Evolutionary conservation across 2,329 filamentous ascomycete species (phyloP).

Genomic region (Talaromyces sp.): DNA sequence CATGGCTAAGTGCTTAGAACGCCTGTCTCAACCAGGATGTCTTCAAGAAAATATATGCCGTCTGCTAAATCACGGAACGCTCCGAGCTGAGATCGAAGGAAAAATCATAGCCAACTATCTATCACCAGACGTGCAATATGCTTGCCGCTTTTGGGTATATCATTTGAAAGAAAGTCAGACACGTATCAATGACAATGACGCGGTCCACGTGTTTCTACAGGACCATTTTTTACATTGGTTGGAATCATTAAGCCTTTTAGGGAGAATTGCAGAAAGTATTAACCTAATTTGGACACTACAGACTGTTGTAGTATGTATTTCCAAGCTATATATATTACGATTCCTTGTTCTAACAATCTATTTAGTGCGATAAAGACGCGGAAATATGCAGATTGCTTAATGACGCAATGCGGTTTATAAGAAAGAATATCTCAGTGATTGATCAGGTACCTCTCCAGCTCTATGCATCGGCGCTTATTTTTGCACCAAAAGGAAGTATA

Average conservation of each 20-base stretch:
- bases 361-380: background rate
- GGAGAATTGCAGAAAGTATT: slow-evolving; percentile 9
- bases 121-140: slow-evolving; percentile 15
- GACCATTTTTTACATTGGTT: slow-evolving; percentile 20
- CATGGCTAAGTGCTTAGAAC: slow-evolving; percentile 21
- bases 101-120: slow-evolving; percentile 9
- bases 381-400: background rate
- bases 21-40: background rate
- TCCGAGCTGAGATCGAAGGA: background rate
- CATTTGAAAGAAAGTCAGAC: slow-evolving; percentile 13
- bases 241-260: slow-evolving; percentile 17
- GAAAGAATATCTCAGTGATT: background rate
- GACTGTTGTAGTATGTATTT: background rate
- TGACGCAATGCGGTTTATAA: background rate
- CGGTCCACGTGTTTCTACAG: slow-evolving; percentile 13
- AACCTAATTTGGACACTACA: background rate
- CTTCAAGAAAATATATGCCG: slow-evolving; percentile 16
- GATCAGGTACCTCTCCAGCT: background rate
- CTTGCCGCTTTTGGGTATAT: slow-evolving; percentile 19
- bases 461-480: background rate
- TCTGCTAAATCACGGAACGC: slow-evolving; percentile 1
- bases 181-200: slow-evolving; percentile 4
- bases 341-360: background rate
- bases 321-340: background rate
- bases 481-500: background rate